phyloP scores from a whole-genome alignment of 768 basidiomycete species.

The Lentinula sp. region DNA sequence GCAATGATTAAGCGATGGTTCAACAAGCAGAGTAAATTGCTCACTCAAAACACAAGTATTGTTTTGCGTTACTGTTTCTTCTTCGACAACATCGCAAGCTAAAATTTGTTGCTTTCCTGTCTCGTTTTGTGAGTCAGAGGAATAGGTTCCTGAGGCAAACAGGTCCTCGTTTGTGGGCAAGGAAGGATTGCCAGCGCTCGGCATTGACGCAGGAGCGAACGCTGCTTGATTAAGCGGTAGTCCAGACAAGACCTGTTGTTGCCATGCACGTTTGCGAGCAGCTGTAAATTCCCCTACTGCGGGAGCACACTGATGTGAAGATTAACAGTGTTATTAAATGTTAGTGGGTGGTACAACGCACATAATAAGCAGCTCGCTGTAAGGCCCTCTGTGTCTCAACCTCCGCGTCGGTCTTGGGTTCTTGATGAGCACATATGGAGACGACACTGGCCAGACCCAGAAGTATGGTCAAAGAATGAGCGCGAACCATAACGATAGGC shows the following conservation, averaged over 20 bases:
- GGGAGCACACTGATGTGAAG: slow-evolving; percentile 37
- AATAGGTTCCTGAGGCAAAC: slow-evolving; percentile 32
- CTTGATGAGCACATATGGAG: slow-evolving; percentile 27
- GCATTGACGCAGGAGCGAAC: not conserved
- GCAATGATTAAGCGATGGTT: too few species aligned
- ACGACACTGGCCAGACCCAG: not conserved
- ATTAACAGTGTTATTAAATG: not conserved
- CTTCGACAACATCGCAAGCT: slow-evolving; percentile 37
- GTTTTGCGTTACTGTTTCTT: slow-evolving; percentile 42
- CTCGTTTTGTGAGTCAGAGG: slow-evolving; percentile 19
- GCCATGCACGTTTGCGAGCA: slow-evolving; percentile 39
- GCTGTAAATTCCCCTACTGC: slow-evolving; percentile 47
- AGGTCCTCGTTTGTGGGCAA: slow-evolving; percentile 36
- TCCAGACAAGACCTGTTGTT: slow-evolving; percentile 30
- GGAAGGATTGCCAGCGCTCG: slow-evolving; percentile 24
- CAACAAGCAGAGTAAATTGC: not conserved
- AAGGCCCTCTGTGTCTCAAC: slow-evolving; percentile 41
- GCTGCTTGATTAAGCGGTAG: slow-evolving; percentile 1
- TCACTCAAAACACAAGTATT: slow-evolving; percentile 44
- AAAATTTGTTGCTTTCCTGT: slow-evolving; percentile 19
- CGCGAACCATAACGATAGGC: not conserved
- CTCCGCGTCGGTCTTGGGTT: slow-evolving; percentile 38
- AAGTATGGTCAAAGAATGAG: not conserved
- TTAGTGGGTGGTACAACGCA: slow-evolving; percentile 17
- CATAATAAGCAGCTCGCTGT: slow-evolving; percentile 48